Base-by-base conservation (phyloP, 1,284 basidiomycete species). In the Heterobasidion occidentale region DNA sequence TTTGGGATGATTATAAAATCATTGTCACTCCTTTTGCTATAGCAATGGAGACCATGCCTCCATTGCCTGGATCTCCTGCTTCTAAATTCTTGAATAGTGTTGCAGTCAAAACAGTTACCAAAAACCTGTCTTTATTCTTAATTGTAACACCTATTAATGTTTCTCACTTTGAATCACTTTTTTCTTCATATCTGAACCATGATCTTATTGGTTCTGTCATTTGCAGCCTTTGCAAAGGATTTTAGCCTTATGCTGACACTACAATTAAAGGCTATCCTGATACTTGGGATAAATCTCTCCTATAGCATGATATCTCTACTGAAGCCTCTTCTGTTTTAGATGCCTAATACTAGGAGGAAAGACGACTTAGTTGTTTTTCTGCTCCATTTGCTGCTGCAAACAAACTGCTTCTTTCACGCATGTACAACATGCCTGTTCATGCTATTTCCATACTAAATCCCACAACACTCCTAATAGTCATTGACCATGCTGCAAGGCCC, bases 381-480 rank as follows among this genome's bases (percentile, higher is more conserved):
- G n/a, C 47, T 35, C 9, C 52, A 2, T 63, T 63, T 33, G 51
- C 54, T 11, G 8, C 53, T 14, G 4, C 4, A 44, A 44, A 44
- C 15, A 19, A 60, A 14, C 58, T 59, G 1, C 53, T 64, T 3
- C 58, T n/a, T 6, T 27, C 33, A 1, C 33, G 50, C n/a, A 51
- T 51, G 33, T 51, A 17, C 35, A 36, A 15, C 61, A 54, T 71
- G 62, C 78, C 77, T 0, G 58, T 77, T 0, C 64, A 71, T 45
- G 71, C 67, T 3, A 71, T 78, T 0, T 73, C 75, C 0, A 78
- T 78, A 54, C 49, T 2, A 33, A 58, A 70, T 1, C 61, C 71
- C 0, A 58, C 61, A 5, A 72, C 74, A n/a, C 61, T 74, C 2
- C 67, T 70, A 0, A 60, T 80, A 0, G 64, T 79, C 2, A 74